A percentile compares a stretch with the other conserved stretches of the same genome.
Conservation (phyloP, 2,329 filamentous ascomycete species). For the Falciphora oryzae region DNA sequence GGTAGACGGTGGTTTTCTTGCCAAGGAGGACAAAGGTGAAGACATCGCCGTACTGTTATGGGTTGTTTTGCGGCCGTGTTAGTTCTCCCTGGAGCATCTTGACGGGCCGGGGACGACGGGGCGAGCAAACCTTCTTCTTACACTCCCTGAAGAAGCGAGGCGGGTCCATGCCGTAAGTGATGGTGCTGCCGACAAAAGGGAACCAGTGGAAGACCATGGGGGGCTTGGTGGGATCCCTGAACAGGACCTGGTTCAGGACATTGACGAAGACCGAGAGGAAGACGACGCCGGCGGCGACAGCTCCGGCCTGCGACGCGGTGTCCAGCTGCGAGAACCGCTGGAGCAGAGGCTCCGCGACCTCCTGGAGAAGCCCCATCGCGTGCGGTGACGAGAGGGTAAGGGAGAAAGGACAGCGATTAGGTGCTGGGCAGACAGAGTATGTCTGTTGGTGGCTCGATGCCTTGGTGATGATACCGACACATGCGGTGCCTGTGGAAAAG, state of each 20-base stretch:
- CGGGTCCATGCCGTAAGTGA: conserved; percentile 93
- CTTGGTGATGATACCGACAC: background rate
- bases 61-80: background rate
- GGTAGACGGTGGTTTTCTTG: conserved; percentile 42
- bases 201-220: conserved; percentile 78
- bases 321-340: conserved; percentile 44
- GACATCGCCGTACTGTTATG: conserved; percentile 40
- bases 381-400: background rate
- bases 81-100: background rate
- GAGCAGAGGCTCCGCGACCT: conserved; percentile 43
- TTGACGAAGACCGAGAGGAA: conserved; percentile 65
- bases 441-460: background rate
- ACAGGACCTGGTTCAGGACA: conserved; percentile 70
- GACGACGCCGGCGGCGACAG: conserved; percentile 38
- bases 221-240: conserved; percentile 76
- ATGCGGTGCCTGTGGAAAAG: background rate
- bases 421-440: background rate
- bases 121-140: conserved; percentile 53
- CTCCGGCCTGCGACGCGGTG: conserved; percentile 40
- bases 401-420: background rate
- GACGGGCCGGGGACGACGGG: conserved; percentile 7
- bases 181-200: conserved; percentile 80
- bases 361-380: conserved; percentile 51
- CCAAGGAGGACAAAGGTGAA: conserved; percentile 51
- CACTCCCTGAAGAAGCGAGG: conserved; percentile 76